Base-by-base conservation (phyloP, 176 grass and related monocot genomes). In the Themeda triandra region DNA sequence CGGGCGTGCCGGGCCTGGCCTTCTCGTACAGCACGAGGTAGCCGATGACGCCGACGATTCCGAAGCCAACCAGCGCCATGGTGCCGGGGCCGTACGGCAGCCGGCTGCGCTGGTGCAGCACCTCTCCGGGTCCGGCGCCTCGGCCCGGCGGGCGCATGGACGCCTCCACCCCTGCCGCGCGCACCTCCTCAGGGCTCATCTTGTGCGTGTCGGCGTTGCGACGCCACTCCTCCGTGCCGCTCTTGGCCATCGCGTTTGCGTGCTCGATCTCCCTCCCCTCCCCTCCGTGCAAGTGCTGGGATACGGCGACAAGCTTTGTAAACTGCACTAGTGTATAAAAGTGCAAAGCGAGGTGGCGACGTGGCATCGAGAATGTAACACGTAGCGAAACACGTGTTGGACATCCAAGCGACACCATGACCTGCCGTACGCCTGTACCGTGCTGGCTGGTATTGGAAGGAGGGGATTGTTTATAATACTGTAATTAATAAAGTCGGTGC, bases 81-180 rank as follows among this genome's bases (percentile, higher is more conserved):
- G 76, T 76, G 0, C 53, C 62, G 0, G 56, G 86, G 10, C 90
- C 90, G 70, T 87, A 97, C 2, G 95, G 95, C 82, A 97, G 60
- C 15, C 90, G 64, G 11, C 90, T 46, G 7, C 95, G 88, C 92
- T 94, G 90, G 88, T 97, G 95, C 25, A 97, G 92, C 30, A 94
- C 92, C 71, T 83, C 92, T 7, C 92, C 89, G 10, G 95, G 73
- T 33, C 32, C 32, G 32, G 32, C 2, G 7, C 87, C 77, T 30
- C 49, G 82, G 63, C 91, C 87, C 0, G 94, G 91, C 13, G 86
- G 83, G 69, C 92, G 88, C 80, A 81, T 82, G 25, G 95, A 88
- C n/a, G 91, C 73, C 32, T 33, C 32, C 53, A 82, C 88, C 3
- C 88, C 94, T 0, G 88, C 83, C n/a, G 80, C 87, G 2, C 82